Percentiles rank a stretch among this genome's conserved stretches.
These are phyloP conservation scores for Cercospora zeae-maydis DNA, from an alignment of 2,329 filamentous ascomycete genomes.

Conservation along the genomic window DNA sequence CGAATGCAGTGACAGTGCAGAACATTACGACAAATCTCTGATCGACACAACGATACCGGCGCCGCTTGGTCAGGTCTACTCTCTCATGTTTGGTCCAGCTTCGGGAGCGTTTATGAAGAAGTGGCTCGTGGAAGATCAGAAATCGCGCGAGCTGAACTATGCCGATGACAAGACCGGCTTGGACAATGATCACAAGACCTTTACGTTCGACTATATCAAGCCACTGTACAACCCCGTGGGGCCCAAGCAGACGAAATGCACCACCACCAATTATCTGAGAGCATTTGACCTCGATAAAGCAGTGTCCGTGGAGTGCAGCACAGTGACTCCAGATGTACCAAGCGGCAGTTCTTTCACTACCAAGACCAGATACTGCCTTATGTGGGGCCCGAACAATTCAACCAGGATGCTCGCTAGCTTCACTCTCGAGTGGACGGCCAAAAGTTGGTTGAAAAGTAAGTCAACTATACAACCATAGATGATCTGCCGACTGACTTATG, in stretches of 20 bases:
- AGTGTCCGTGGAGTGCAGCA: constrained; percentile 75
- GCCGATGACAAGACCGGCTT: constrained; percentile 76
- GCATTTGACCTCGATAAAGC: constrained; percentile 81
- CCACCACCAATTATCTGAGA: constrained; percentile 81
- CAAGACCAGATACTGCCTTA: constrained; percentile 92
- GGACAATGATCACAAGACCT: constrained; percentile 65
- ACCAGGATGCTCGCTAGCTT: constrained; percentile 86
- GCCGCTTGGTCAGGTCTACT: constrained; percentile 87
- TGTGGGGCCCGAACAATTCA: constrained; percentile 82
- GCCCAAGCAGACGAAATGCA: constrained; percentile 90
- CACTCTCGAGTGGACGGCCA: constrained; percentile 91
- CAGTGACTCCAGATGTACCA: constrained; percentile 90
- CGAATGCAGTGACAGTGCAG: constrained; percentile 72
- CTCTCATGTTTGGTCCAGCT: constrained; percentile 75
- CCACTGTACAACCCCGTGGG: constrained; percentile 80
- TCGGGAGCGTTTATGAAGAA: constrained; percentile 80
- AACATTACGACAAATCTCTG: constrained; percentile 79
- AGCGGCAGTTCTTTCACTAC: constrained; percentile 86
- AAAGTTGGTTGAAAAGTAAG: constrained; percentile 95
- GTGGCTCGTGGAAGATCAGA: constrained; percentile 82
- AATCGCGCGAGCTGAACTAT: constrained; percentile 81
- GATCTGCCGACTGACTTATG: background rate
- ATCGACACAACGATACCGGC: constrained; percentile 84
- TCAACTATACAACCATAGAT: background rate
- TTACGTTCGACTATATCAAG: constrained; percentile 85